These are phyloP conservation scores for Brachypodium distachyon DNA, from an alignment of 202 grass and related monocot species.

Conservation along the genomic window DNA sequence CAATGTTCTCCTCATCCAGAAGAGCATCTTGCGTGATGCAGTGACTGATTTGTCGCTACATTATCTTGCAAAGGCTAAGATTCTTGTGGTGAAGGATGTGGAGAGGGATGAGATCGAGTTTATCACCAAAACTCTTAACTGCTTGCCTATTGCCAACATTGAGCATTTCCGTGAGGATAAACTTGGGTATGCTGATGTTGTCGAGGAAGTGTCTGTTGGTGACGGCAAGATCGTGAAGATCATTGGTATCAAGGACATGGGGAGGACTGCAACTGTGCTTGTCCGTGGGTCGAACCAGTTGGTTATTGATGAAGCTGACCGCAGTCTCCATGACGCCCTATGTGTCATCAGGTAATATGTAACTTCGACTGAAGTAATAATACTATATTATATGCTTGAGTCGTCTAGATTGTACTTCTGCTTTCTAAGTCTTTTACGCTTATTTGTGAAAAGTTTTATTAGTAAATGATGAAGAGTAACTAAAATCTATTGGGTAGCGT, in stretches of 20 bases:
- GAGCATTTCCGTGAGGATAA: slow-evolving; percentile 92
- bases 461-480: neutral
- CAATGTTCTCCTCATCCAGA: slow-evolving; percentile 90
- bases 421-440: neutral
- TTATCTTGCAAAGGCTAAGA: slow-evolving; percentile 85
- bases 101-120: slow-evolving; percentile 97
- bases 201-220: slow-evolving; percentile 74
- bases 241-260: slow-evolving; percentile 81
- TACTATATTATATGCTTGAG: neutral
- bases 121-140: slow-evolving; percentile 82
- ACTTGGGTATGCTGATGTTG: slow-evolving; percentile 62
- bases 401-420: neutral
- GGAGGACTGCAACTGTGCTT: slow-evolving; percentile 66
- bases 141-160: slow-evolving; percentile 80
- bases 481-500: neutral
- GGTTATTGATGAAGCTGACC: slow-evolving; percentile 83
- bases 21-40: slow-evolving; percentile 82
- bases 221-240: slow-evolving; percentile 80
- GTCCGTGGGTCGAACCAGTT: slow-evolving; percentile 78
- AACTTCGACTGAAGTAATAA: neutral
- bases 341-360: slow-evolving; percentile 75
- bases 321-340: slow-evolving; percentile 86
- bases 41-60: slow-evolving; percentile 90
- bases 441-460: neutral
- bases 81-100: slow-evolving; percentile 87